Evolutionary conservation across 108 stramenopile genomes (phyloP), one percentile per base, ranked within the genome.

Genomic region (Skeletonema marinoi): DNA sequence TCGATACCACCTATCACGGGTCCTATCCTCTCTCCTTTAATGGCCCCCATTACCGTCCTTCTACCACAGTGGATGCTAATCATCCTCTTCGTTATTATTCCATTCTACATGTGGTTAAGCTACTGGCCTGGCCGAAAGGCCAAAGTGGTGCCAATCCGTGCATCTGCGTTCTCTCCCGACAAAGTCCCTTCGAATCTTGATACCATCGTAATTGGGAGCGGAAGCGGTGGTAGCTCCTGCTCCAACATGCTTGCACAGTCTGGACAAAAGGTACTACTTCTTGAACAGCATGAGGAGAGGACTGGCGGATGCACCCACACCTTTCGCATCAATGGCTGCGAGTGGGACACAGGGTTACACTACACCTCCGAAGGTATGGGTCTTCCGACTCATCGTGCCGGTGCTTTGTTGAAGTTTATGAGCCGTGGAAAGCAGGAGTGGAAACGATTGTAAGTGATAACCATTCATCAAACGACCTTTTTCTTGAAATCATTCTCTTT

Each of bases 151-250:
- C 82, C 79, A 3, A 81, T 87, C 32, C 74, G 86, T 8, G 86
- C 86, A 33, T 61, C 56, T 48, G 54, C 42, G 32, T 87, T 87
- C 79, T 60, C 68, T 39, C 75, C 83, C 31, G 75, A 87, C 5
- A 51, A 66, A 19, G 78, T 87, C 12, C 86, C 86, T 39, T 29
- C 60, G 31, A 77, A 81, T 16, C 14, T 87, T 30, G 91, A 92
- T 51, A 85, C 83, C 11, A 88, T 92, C 66, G 82, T 93, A 14
- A 89, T 93, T 44, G 92, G 92, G 6, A 75, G 72, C 50, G 92
- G 92, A 32, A 86, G 83, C 59, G 89, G 92, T 17, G 92, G 92
- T 6, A 78, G 83, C 62, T 69, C 87, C 12, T 88, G 86, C 62
- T 86, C 82, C n/a, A 84, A 87, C 39, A 71, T 86, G 5, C 78